Evolutionary conservation across 805 yeast genomes (phyloP), one percentile per base, ranked within the genome.

Genomic region (Spathaspora girioi): DNA sequence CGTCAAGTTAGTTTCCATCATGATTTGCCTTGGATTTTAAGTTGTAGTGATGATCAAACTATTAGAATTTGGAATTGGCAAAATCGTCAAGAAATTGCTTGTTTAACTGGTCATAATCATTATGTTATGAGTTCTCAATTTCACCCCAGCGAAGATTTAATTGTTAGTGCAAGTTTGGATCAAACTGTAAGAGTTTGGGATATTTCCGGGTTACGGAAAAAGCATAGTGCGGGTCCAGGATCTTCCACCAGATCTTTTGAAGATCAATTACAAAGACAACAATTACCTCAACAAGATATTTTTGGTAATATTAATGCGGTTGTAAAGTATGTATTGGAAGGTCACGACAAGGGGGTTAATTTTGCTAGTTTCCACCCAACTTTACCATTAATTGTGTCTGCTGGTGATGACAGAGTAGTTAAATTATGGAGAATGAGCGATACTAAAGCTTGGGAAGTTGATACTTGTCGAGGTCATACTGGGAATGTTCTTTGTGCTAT

Each of bases 51-150:
- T 71, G 99, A 94, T 76, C 99, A 94, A 73, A 94, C 99, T 31
- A 91, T 96, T 58, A 82, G 99, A 68, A 93, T 94, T 58, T 94
- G 99, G 99, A 96, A 94, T 74, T 94, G 99, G 99, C 99, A 96
- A 76, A 92, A 92, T 68, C 84, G 99, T 61, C 93, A 91, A 68
- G 98, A 94, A 63, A 87, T 94, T 64, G 98, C 98, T 9, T 90
- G 97, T 63, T 75, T 94, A 59, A 93, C 99, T 7, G 99, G 99
- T 55, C 99, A 94, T 71, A 92, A 90, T 72, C 99, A 94, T 74
- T 94, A 96, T 70, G 97, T 94, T 50, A 89, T 94, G 94, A 88
- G 96, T 61, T 98, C 99, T 2, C 96, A 89, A 69, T 94, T 94
- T 80, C 99, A 94, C 68, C 97, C 97, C 44, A 76, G 85, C 46